phyloP scores from a whole-genome alignment of 257 asterid species.

The Primulina eburnea region DNA sequence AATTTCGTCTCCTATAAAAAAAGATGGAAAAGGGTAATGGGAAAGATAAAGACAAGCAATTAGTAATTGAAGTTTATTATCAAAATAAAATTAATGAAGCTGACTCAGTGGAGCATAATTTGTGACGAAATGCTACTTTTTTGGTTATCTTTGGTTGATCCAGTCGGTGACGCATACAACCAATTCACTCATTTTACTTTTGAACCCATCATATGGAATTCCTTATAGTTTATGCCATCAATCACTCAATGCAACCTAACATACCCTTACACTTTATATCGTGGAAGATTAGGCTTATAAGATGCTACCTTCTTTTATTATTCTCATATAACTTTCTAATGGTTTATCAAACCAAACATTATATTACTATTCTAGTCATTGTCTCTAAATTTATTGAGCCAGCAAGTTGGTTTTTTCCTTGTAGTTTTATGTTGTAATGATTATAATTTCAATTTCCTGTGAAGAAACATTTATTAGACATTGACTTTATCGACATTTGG shows the following conservation, averaged over 20 bases:
- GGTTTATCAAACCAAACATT: not conserved
- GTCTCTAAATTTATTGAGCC: too few species aligned
- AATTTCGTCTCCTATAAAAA: too few species aligned
- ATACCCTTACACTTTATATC: not conserved
- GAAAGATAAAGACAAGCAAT: too few species aligned
- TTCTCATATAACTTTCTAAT: not conserved
- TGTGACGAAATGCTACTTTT: not conserved
- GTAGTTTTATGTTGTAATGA: too few species aligned
- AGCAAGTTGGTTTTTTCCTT: too few species aligned
- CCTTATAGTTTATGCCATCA: not conserved
- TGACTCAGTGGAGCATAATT: not conserved
- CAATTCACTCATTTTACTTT: not conserved
- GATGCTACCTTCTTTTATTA: not conserved
- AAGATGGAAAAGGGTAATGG: too few species aligned
- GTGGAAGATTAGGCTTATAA: not conserved
- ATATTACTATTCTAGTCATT: too few species aligned
- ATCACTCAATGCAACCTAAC: not conserved
- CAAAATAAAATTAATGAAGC: too few species aligned
- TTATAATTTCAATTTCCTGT: too few species aligned
- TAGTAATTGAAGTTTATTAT: too few species aligned
- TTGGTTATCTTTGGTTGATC: not conserved
- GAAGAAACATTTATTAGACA: too few species aligned
- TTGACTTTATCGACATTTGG: too few species aligned
- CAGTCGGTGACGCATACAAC: not conserved
- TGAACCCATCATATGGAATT: not conserved